These are phyloP conservation scores for Solanum aculeatissimum DNA, from an alignment of 305 asterid genomes.

Conservation along the genomic window DNA sequence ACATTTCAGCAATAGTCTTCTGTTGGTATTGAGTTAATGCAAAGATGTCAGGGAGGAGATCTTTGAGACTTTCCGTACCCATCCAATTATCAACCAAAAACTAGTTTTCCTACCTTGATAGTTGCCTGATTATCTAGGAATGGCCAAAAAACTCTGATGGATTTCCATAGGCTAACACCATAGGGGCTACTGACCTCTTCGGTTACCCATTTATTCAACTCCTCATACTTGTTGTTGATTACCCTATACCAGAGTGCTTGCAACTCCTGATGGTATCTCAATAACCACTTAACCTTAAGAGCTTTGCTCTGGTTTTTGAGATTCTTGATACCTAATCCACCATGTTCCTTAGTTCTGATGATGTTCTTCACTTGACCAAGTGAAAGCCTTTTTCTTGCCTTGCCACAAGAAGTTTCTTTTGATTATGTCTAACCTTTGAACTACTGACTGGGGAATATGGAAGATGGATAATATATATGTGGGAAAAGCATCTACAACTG, in stretches of 20 bases:
- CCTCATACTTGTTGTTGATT: background rate
- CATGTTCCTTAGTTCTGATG: background rate
- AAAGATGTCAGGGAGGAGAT: too few species aligned
- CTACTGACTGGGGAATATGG: background rate
- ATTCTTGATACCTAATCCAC: background rate
- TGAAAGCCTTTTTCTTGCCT: background rate
- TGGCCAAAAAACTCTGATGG: too few species aligned
- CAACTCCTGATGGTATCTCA: background rate
- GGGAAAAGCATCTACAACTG: background rate
- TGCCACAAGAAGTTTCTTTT: background rate
- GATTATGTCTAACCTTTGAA: background rate
- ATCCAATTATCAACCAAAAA: too few species aligned
- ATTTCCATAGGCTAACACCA: too few species aligned
- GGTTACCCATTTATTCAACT: background rate
- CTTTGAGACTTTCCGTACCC: too few species aligned
- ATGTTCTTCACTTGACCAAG: background rate
- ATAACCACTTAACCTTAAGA: background rate
- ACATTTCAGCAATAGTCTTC: background rate
- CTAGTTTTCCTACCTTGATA: too few species aligned
- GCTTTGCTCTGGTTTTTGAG: background rate
- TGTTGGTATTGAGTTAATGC: background rate
- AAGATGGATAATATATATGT: background rate
- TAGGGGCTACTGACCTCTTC: background rate
- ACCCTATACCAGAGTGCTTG: background rate
- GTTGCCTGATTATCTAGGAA: too few species aligned